These are phyloP conservation scores for Geotrichum phurueaensis DNA, from an alignment of 1,139 yeast species.

Conservation along the genomic window DNA sequence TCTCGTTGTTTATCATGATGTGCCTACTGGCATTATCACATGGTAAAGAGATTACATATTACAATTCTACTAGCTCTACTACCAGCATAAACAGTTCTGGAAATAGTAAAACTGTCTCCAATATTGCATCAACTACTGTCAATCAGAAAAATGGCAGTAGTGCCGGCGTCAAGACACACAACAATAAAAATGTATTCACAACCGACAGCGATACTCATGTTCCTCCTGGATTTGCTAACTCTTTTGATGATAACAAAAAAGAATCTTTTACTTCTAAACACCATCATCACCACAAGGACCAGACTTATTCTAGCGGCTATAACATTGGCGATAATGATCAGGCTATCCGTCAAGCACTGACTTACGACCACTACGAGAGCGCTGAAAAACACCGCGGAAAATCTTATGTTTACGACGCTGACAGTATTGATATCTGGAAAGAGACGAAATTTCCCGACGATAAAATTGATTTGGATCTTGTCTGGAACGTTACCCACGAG, in stretches of 20 bases:
- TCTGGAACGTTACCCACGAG: constrained; percentile 20
- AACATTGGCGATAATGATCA: neutral
- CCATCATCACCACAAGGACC: neutral
- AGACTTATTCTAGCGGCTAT: neutral
- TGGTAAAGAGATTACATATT: neutral
- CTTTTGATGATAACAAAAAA: neutral
- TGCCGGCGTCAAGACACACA: neutral
- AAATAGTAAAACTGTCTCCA: neutral
- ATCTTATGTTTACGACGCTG: neutral
- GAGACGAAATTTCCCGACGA: constrained; percentile 4
- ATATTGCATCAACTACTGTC: neutral
- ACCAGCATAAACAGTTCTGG: neutral
- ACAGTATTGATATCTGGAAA: constrained; percentile 7
- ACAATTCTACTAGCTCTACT: neutral
- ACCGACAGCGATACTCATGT: neutral
- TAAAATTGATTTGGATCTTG: constrained; percentile 3
- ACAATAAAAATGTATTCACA: neutral
- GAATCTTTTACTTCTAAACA: neutral
- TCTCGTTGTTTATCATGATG: neutral
- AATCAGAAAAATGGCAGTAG: too few species aligned
- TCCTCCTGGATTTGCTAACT: neutral
- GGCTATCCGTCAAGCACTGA: neutral
- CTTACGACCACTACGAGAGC: neutral
- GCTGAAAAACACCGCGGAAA: neutral
- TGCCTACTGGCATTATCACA: neutral